Conservation (phyloP, 2,329 filamentous ascomycete genomes). For the Camptophora hylomeconis region DNA sequence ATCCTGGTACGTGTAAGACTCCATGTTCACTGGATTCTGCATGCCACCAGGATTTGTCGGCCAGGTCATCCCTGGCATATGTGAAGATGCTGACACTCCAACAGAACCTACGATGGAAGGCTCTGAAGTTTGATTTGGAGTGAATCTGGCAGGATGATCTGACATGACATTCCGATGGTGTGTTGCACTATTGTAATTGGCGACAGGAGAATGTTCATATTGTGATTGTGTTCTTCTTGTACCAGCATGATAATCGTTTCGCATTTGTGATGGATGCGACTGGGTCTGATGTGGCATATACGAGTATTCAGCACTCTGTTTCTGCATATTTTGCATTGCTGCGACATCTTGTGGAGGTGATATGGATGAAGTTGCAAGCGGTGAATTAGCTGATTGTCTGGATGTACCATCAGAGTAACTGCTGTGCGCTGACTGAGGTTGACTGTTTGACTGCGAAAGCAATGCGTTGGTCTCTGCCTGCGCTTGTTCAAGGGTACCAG, state of each 20-base stretch:
- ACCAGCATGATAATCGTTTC: constrained; percentile 58
- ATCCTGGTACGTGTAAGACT: constrained; percentile 76
- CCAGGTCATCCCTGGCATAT: constrained; percentile 73
- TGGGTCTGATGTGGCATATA: constrained; percentile 58
- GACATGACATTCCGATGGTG: constrained; percentile 50
- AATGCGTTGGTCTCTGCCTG: constrained; percentile 71
- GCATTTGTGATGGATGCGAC: constrained; percentile 70
- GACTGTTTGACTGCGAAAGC: constrained; percentile 44
- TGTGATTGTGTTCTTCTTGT: no score
- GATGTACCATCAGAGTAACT: constrained; percentile 32
- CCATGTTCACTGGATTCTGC: constrained; percentile 56
- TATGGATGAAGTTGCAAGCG: constrained; percentile 64
- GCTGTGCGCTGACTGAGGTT: constrained; percentile 24
- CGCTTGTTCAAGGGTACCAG: constrained; percentile 89
- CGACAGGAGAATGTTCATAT: no score
- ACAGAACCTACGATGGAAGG: no score
- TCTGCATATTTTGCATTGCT: constrained; percentile 54
- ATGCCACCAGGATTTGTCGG: constrained; percentile 66
- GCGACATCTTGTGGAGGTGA: constrained; percentile 65
- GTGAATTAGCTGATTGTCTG: constrained; percentile 58
- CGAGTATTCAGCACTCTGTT: constrained; percentile 54
- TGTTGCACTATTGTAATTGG: constrained; percentile 41
- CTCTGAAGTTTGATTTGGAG: constrained; percentile 74
- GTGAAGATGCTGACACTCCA: constrained; percentile 72
- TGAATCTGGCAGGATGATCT: constrained; percentile 72